phyloP scores from a whole-genome alignment of 73 alveolate species.

The Paramecium octaurelia region DNA sequence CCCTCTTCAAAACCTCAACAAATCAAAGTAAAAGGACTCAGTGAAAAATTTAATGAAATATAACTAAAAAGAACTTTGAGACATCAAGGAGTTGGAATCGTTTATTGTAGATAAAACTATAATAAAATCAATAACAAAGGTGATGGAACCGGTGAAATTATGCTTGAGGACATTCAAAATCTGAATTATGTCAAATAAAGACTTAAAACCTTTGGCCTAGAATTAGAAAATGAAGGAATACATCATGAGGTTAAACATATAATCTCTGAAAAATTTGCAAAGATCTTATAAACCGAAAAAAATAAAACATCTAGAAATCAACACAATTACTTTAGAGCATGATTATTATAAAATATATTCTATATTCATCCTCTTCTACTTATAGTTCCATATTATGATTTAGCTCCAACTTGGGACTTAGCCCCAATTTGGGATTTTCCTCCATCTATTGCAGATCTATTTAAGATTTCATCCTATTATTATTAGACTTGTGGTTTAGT shows the following conservation, averaged over 20 bases:
- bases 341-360: neutral
- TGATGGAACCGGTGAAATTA: neutral
- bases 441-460: neutral
- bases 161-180: neutral
- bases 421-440: neutral
- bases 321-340: slow-evolving; percentile 42
- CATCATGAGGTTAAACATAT: neutral
- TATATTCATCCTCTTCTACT: slow-evolving; percentile 13
- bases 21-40: neutral
- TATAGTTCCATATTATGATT: slow-evolving; percentile 26
- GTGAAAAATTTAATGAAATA: neutral
- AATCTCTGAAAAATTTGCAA: slow-evolving; percentile 17
- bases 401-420: neutral
- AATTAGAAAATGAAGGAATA: neutral
- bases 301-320: neutral
- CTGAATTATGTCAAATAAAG: neutral
- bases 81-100: slow-evolving; percentile 12
- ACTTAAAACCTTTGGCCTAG: neutral
- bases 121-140: neutral
- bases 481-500: neutral
- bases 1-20: neutral
- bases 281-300: neutral
- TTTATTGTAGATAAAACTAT: slow-evolving; percentile 20
- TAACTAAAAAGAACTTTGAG: neutral
- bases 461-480: neutral